Evolutionary conservation across 306 rosid genomes (phyloP).

Genomic region (Chamaecrista fasciculata): DNA sequence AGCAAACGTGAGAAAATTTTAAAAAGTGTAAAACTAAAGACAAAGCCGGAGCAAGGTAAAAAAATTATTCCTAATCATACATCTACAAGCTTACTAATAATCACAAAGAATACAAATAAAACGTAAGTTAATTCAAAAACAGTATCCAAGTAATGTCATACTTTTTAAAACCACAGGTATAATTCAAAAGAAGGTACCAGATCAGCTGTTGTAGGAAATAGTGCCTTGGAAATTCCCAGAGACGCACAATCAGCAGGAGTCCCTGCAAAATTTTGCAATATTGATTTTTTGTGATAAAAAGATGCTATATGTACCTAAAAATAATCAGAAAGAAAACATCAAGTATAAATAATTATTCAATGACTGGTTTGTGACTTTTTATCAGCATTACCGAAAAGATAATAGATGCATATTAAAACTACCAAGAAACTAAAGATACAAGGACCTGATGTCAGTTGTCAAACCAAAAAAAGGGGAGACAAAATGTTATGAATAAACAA

Average conservation of each 20-base stretch:
- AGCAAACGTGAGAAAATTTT: too few species aligned
- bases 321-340: background rate
- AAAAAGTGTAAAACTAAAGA: too few species aligned
- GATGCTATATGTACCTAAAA: too few species aligned
- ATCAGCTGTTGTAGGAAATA: conserved; percentile 71
- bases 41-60: too few species aligned
- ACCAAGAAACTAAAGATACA: background rate
- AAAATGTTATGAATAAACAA: background rate
- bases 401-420: background rate
- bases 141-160: background rate
- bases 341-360: background rate
- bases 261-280: conserved; percentile 49
- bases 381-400: background rate
- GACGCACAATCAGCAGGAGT: conserved; percentile 93
- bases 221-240: conserved; percentile 68
- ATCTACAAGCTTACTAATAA: too few species aligned
- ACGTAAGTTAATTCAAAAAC: too few species aligned
- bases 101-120: too few species aligned
- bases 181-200: conserved; percentile 42
- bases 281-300: background rate
- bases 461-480: background rate
- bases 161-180: background rate
- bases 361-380: background rate
- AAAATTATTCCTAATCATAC: too few species aligned
- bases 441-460: background rate